Percentiles rank a stretch among this genome's conserved stretches.
These are phyloP conservation scores for Fagus crenata DNA, from an alignment of 306 rosid genomes.

Conservation along the genomic window DNA sequence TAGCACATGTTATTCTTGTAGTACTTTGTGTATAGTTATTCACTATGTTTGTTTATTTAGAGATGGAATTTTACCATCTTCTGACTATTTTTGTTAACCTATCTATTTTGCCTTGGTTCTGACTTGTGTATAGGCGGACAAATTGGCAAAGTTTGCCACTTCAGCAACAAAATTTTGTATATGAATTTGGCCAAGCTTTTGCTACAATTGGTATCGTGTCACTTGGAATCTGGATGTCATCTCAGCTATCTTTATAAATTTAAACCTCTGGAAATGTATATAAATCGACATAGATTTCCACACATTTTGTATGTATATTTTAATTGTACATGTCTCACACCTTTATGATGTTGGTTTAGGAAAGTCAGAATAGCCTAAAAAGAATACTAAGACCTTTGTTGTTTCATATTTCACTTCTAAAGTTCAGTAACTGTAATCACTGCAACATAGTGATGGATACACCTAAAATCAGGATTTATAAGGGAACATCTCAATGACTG, in stretches of 20 bases:
- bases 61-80: neutral
- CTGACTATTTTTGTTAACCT: neutral
- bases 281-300: conserved; percentile 34
- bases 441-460: neutral
- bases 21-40: too few species aligned
- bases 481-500: neutral
- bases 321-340: conserved; percentile 46
- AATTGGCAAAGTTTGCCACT: conserved; percentile 61
- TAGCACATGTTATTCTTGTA: neutral
- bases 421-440: conserved; percentile 10
- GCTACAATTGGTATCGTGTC: conserved; percentile 72
- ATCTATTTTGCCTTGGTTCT: conserved; percentile 15
- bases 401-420: conserved; percentile 10
- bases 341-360: conserved; percentile 45
- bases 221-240: conserved; percentile 79
- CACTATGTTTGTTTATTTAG: neutral
- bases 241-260: conserved; percentile 53
- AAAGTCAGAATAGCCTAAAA: conserved; percentile 5
- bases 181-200: conserved; percentile 72
- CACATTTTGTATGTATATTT: conserved; percentile 38
- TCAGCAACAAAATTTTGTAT: conserved; percentile 46
- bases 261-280: conserved; percentile 43
- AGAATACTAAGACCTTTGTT: neutral
- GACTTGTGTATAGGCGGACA: conserved; percentile 49
- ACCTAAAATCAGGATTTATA: neutral